Percentiles rank a stretch among this genome's conserved stretches.
Conservation (phyloP, 495 filamentous ascomycete genomes). For the Hypoxylon lenormandii region DNA sequence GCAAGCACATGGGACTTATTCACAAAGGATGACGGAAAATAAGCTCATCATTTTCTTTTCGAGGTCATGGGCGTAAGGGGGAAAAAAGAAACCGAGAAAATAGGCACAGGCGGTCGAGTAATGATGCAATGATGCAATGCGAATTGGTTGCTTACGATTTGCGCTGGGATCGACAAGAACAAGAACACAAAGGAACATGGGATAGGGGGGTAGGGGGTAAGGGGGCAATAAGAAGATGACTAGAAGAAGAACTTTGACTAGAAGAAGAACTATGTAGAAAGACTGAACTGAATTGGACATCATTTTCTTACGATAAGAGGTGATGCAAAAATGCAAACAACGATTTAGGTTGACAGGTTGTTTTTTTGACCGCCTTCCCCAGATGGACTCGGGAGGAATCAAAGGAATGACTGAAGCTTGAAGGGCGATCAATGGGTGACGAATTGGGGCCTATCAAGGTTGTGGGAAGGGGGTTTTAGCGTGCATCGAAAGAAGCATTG, state of each 20-base stretch:
- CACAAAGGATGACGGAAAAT: conserved; percentile 41
- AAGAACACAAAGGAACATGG: conserved; percentile 12
- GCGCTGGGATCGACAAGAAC: conserved; percentile 29
- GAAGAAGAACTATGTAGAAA: no score
- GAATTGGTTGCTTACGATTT: conserved; percentile 39
- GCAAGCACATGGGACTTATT: background rate
- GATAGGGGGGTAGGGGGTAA: no score
- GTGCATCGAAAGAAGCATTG: conserved; percentile 12
- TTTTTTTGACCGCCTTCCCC: conserved; percentile 38
- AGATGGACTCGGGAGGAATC: conserved; percentile 36
- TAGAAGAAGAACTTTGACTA: conserved; percentile 6
- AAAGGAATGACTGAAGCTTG: conserved; percentile 36
- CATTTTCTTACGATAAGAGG: background rate
- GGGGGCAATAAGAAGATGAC: conserved; percentile 1
- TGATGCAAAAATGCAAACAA: conserved; percentile 38
- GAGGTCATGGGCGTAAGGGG: background rate
- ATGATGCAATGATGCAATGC: conserved; percentile 48
- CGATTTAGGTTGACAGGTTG: conserved; percentile 4
- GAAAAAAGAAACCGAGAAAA: background rate
- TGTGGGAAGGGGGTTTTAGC: conserved; percentile 19
- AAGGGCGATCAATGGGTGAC: conserved; percentile 35
- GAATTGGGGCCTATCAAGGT: conserved; percentile 17
- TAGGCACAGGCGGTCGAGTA: conserved; percentile 27
- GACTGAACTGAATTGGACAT: no score
- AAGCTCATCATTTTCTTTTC: conserved; percentile 27